Percentiles rank a stretch among this genome's conserved stretches.
Conservation (phyloP, 176 grass and related monocot genomes). For the Cenchrus fungigraminus region DNA sequence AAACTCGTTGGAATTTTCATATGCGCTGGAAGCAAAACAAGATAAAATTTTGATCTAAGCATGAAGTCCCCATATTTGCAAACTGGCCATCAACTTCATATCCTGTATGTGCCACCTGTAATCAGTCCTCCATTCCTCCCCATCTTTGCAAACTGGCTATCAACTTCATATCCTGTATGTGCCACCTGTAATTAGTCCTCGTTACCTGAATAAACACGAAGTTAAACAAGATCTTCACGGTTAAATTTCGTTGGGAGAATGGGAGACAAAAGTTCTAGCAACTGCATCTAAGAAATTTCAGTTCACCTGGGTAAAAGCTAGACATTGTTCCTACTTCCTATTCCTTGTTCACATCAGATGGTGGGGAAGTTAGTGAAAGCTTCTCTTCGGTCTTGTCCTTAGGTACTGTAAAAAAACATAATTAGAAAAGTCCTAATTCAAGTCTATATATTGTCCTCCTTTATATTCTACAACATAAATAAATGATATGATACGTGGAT, state of each 20-base stretch:
- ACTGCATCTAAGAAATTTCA: not conserved
- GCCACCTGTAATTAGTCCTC: not conserved
- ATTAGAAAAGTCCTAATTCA: no score
- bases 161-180: not conserved
- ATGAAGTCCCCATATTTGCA: not conserved
- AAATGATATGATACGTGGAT: no score
- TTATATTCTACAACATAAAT: no score
- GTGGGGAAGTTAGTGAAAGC: not conserved
- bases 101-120: no score
- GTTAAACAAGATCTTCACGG: not conserved
- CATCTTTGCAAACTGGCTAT: not conserved
- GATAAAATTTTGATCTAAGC: not conserved
- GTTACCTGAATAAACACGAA: not conserved
- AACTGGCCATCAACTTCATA: no score
- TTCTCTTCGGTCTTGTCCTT: no score
- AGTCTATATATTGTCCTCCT: no score
- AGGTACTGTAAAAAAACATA: no score
- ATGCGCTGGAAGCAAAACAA: no score
- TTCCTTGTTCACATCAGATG: not conserved
- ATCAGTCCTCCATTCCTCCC: not conserved
- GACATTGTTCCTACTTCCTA: not conserved
- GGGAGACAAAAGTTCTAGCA: no score
- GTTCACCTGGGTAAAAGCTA: not conserved
- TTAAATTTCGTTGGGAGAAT: not conserved
- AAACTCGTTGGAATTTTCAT: no score